phyloP scores from a whole-genome alignment of 192 early-diverging fungal species.

The Coemansia sp. region DNA sequence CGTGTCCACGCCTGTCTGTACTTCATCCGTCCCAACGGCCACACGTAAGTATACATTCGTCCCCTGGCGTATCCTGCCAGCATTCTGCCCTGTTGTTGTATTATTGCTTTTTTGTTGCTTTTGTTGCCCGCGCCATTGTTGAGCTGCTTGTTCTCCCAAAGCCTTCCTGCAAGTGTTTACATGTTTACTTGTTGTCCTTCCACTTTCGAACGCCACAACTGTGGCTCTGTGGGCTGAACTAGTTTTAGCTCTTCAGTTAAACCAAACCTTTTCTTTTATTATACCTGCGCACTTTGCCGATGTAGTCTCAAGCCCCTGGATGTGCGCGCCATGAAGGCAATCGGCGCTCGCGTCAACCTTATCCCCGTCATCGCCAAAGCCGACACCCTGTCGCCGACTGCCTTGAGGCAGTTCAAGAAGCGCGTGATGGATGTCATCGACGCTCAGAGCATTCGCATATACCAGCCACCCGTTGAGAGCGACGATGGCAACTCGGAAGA shows the following conservation, averaged over 20 bases:
- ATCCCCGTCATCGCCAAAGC: constrained; percentile 99
- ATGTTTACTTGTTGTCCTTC: constrained; percentile 9
- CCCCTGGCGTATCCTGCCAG: not conserved
- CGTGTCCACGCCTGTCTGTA: constrained; percentile 98
- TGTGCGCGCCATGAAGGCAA: constrained; percentile 97
- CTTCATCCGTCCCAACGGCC: constrained; percentile 98
- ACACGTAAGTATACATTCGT: constrained; percentile 65
- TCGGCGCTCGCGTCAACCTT: constrained; percentile 94
- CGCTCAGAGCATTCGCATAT: constrained; percentile 91
- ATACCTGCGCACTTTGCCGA: not conserved
- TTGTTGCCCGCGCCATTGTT: constrained; percentile 13
- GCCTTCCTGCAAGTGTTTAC: constrained; percentile 13
- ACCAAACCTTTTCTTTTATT: not conserved
- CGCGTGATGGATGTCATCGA: constrained; percentile 91
- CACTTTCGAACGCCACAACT: constrained; percentile 5
- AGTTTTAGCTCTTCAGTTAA: not conserved
- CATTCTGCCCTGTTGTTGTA: constrained; percentile 6
- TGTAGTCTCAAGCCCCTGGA: constrained; percentile 80
- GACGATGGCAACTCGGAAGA: constrained; percentile 80
- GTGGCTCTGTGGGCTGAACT: constrained; percentile 4
- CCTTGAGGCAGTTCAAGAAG: constrained; percentile 93
- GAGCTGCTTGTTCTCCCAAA: constrained; percentile 4
- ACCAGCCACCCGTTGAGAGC: constrained; percentile 84
- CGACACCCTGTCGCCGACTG: constrained; percentile 92
- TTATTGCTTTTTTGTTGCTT: not conserved